These are phyloP conservation scores for Claviceps sp. DNA, from an alignment of 2,329 filamentous ascomycete genomes.

Conservation along the genomic window DNA sequence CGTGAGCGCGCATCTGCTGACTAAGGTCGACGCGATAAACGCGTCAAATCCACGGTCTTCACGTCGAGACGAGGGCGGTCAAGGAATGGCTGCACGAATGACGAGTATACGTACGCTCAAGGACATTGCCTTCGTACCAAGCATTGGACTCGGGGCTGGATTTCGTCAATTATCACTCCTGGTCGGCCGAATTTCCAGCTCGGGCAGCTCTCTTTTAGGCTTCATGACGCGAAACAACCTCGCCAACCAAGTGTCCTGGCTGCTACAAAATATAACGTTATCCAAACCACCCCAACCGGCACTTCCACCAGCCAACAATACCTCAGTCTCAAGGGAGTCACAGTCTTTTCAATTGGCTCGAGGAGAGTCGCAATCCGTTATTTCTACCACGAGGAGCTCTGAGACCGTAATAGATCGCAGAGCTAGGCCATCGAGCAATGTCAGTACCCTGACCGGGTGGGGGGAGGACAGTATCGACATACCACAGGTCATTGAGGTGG, in stretches of 20 bases:
- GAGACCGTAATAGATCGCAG: neutral
- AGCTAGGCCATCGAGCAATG: conserved; percentile 3
- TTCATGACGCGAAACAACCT: conserved; percentile 53
- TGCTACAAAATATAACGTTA: conserved; percentile 33
- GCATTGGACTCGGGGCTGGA: neutral
- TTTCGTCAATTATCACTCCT: conserved; percentile 2
- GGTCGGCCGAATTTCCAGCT: neutral
- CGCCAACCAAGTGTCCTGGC: conserved; percentile 42
- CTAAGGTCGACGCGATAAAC: conserved; percentile 19
- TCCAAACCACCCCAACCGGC: conserved; percentile 26
- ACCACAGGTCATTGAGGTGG: conserved; percentile 14
- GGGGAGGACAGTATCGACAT: conserved; percentile 12
- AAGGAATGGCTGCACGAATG: neutral
- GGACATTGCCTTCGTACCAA: neutral
- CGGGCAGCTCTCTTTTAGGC: conserved; percentile 16
- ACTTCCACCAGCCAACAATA: conserved; percentile 20
- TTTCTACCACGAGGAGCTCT: neutral
- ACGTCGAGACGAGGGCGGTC: neutral
- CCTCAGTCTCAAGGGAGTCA: conserved; percentile 12
- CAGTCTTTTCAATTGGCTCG: conserved; percentile 13
- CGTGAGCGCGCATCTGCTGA: conserved; percentile 15
- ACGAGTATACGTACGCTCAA: neutral
- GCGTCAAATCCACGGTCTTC: conserved; percentile 7
- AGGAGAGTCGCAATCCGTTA: neutral
- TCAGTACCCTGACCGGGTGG: conserved; percentile 12